A percentile compares a stretch with the other conserved stretches of the same genome.
Evolutionary conservation across 176 grass and related monocot species (phyloP).

Genomic region (Triticum monococcum): DNA sequence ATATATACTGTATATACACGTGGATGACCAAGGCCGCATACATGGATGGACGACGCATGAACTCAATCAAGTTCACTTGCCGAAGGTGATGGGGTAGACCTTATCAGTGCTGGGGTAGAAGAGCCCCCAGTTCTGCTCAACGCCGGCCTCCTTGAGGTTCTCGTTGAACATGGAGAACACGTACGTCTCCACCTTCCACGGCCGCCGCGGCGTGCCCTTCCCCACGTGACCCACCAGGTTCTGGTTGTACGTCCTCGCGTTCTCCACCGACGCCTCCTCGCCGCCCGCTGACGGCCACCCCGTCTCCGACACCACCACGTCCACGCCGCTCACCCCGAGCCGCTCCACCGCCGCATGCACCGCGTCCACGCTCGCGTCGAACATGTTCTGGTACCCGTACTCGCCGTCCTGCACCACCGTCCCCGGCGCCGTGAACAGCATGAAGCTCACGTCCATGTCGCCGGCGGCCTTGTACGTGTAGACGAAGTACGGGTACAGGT

Average conservation of each 20-base stretch:
- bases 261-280: constrained; percentile 16
- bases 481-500: constrained; percentile 67
- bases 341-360: constrained; percentile 49
- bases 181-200: constrained; percentile 45
- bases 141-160: constrained; percentile 32
- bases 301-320: constrained; percentile 56
- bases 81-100: constrained; percentile 53
- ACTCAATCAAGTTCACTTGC: neutral
- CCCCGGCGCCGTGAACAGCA: constrained; percentile 40
- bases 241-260: constrained; percentile 66
- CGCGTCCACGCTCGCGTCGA: constrained; percentile 55
- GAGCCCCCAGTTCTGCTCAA: constrained; percentile 56
- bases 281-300: constrained; percentile 60
- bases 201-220: constrained; percentile 52
- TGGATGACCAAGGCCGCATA: neutral
- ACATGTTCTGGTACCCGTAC: constrained; percentile 60
- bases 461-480: constrained; percentile 8
- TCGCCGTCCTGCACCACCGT: constrained; percentile 46
- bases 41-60: neutral
- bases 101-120: constrained; percentile 47
- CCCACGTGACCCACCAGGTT: constrained; percentile 51
- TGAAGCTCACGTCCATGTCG: constrained; percentile 38
- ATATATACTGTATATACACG: neutral
- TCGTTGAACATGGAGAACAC: constrained; percentile 80
- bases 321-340: constrained; percentile 29